Percentiles rank a stretch among this genome's conserved stretches.
Conservation (phyloP, 768 basidiomycete species). For the Tricholoma sp. region DNA sequence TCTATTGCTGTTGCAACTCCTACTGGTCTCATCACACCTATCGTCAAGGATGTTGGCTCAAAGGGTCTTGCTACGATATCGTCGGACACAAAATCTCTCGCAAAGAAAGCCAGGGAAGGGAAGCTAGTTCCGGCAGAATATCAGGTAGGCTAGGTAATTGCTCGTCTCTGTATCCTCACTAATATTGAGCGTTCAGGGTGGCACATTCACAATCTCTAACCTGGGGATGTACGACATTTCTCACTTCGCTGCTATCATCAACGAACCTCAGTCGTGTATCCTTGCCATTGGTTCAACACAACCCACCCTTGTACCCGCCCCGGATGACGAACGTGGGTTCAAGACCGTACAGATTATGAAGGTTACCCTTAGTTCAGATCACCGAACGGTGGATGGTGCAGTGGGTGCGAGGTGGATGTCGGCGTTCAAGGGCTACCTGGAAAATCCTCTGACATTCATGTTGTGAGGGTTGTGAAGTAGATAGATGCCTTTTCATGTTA, state of each 20-base stretch:
- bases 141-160: conserved; percentile 52
- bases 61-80: conserved; percentile 95
- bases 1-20: conserved; percentile 97
- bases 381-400: conserved; percentile 95
- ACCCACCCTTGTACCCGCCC: conserved; percentile 81
- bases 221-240: conserved; percentile 96
- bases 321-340: conserved; percentile 91
- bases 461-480: conserved; percentile 42
- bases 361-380: conserved; percentile 92
- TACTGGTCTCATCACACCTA: conserved; percentile 94
- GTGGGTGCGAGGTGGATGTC: conserved; percentile 89
- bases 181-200: conserved; percentile 52
- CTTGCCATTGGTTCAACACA: conserved; percentile 89
- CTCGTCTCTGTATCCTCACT: background rate
- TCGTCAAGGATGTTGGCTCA: conserved; percentile 86
- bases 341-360: conserved; percentile 92
- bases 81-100: conserved; percentile 85
- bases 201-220: conserved; percentile 98
- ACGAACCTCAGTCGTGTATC: conserved; percentile 96
- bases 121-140: conserved; percentile 95
- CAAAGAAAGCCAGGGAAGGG: conserved; percentile 94
- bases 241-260: conserved; percentile 99
- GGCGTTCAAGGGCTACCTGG: conserved; percentile 93
- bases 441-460: conserved; percentile 97
- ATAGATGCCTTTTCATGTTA: background rate